These are phyloP conservation scores for Ophiostoma australiae DNA, from an alignment of 2,329 filamentous ascomycete species.

Conservation along the genomic window DNA sequence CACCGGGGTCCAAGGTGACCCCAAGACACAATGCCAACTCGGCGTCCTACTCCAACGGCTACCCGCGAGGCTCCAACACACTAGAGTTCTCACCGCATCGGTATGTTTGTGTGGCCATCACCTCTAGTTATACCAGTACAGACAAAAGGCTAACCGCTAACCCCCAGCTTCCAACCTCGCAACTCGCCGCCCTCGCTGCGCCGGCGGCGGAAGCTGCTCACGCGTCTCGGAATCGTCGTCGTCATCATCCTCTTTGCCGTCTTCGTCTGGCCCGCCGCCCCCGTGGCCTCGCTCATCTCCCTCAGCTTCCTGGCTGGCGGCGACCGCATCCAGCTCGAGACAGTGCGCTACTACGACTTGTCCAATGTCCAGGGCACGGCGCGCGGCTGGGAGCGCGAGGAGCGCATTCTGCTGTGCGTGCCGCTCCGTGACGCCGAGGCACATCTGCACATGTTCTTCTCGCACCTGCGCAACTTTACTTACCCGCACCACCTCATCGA, in stretches of 20 bases:
- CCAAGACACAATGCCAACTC: constrained; percentile 66
- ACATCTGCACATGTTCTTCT: constrained; percentile 96
- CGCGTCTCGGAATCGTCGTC: constrained; percentile 58
- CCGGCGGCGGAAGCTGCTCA: constrained; percentile 66
- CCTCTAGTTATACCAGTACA: not conserved
- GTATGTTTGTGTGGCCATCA: constrained; percentile 45
- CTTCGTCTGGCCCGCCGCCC: constrained; percentile 68
- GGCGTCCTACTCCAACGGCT: constrained; percentile 76
- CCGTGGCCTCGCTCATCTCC: constrained; percentile 57
- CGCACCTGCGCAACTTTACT: constrained; percentile 92
- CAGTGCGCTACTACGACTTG: constrained; percentile 94
- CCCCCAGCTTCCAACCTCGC: constrained; percentile 74
- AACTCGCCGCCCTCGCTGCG: constrained; percentile 65
- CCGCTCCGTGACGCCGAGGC: constrained; percentile 87
- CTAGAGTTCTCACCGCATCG: constrained; percentile 88
- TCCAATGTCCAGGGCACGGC: constrained; percentile 86
- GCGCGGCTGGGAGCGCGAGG: constrained; percentile 91
- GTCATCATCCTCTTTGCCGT: constrained; percentile 63
- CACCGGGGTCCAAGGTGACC: constrained; percentile 64
- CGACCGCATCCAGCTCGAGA: constrained; percentile 78
- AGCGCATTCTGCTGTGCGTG: constrained; percentile 90
- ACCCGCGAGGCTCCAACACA: constrained; percentile 63
- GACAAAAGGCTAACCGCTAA: constrained; percentile 2
- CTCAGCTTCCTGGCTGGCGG: constrained; percentile 64
- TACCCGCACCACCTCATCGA: constrained; percentile 97